Conservation (phyloP, 768 basidiomycete genomes). For the Suillus hirtellus region DNA sequence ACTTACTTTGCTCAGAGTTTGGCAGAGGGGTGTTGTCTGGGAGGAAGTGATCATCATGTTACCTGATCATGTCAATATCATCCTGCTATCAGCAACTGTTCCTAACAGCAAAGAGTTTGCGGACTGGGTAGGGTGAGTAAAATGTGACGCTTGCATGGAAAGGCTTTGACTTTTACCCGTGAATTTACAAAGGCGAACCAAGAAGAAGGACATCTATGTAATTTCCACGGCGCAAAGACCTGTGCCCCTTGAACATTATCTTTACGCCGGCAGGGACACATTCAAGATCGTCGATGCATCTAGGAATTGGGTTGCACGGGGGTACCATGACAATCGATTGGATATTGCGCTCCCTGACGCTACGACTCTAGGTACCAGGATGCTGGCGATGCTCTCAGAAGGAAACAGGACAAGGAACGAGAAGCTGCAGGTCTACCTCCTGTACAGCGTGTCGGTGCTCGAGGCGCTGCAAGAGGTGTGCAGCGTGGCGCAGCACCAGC, state of each 20-base stretch:
- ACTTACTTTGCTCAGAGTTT: conserved; percentile 14
- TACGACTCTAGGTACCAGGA: conserved; percentile 72
- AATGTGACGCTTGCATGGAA: neutral
- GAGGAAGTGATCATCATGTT: conserved; percentile 99
- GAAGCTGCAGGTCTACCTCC: conserved; percentile 92
- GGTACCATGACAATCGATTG: conserved; percentile 47
- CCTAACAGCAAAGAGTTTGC: conserved; percentile 98
- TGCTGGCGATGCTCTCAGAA: conserved; percentile 81
- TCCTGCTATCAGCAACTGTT: conserved; percentile 94
- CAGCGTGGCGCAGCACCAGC: conserved; percentile 48
- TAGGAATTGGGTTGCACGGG: conserved; percentile 69
- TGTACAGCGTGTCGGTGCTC: conserved; percentile 80
- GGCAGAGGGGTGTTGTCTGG: conserved; percentile 97
- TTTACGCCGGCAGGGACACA: conserved; percentile 91
- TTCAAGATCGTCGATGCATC: conserved; percentile 90
- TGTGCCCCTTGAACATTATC: conserved; percentile 94
- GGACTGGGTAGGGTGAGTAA: conserved; percentile 94
- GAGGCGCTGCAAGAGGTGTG: conserved; percentile 59
- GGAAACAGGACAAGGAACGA: conserved; percentile 98
- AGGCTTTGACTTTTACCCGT: neutral
- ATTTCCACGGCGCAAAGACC: conserved; percentile 96
- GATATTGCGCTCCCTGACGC: conserved; percentile 10
- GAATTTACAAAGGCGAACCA: conserved; percentile 71
- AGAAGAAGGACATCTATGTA: conserved; percentile 99
- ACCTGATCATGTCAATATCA: conserved; percentile 97